Evolutionary conservation across 495 filamentous ascomycete species (phyloP), one percentile per base, ranked within the genome.

Genomic region (Penicillium turbatum): DNA sequence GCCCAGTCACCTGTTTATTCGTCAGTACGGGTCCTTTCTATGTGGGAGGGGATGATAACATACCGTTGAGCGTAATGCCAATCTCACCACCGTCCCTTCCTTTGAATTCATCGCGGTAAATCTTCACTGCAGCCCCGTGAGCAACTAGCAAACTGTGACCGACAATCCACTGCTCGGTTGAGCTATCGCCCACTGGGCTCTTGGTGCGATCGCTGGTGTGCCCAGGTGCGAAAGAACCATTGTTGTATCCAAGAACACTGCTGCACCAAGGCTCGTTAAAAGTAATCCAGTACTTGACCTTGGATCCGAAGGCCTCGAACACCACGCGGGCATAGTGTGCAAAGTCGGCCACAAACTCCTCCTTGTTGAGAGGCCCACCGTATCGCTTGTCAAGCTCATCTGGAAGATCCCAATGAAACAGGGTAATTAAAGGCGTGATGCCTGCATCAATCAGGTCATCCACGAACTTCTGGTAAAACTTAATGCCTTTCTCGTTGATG

Each of bases 241-340:
- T 71, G 31, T 77, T 78, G 46, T 79, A 82, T 8, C 80, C 80
- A 19, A 79, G 61, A 9, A 82, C 70, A 48, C 71, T 69, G 40
- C 68, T 75, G 51, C 76, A 79, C 72, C 75, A 76, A 3, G 79
- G 79, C 64, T 82, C 79, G 51, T 82, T 82, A 58, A 81, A 75
- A 1, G 79, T 82, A 24, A 82, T 74, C 79, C 79, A 82, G 38
- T 78, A 60, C 61, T 79, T 78, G 32, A 81, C 78, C 53, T 77
- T 77, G 44, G 73, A 63, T 35, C 71, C 66, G 21, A 81, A 61
- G 0, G 67, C 64, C 7, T 70, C 50, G 54, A 81, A 79, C 21
- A 76, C 64, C 10, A 79, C 45, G 13, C 76, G 68, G 12, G 78
- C 77, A 48, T 79, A 82, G 56, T 68, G 60, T n/a, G 69, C 72